phyloP scores from a whole-genome alignment of 1,139 yeast species.

The Nakaseomyces sp. region DNA sequence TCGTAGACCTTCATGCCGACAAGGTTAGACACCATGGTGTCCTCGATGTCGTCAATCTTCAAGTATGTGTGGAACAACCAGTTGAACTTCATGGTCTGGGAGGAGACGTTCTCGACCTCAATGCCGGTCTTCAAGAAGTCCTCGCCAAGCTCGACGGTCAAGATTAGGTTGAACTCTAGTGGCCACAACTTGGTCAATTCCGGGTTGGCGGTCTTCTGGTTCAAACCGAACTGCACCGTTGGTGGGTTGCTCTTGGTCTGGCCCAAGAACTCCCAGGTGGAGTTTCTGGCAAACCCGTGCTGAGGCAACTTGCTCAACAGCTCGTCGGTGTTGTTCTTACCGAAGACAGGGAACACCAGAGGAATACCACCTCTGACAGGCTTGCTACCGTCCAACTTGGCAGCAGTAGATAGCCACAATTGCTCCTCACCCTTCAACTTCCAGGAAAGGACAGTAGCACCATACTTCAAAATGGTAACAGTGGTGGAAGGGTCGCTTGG shows the following conservation, averaged over 20 bases:
- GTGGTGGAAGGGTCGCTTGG: conserved; percentile 45
- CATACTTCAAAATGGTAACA: conserved; percentile 66
- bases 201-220: conserved; percentile 66
- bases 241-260: conserved; percentile 54
- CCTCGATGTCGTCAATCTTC: conserved; percentile 65
- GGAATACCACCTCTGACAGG: conserved; percentile 98
- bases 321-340: conserved; percentile 47
- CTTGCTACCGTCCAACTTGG: conserved; percentile 79
- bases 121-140: conserved; percentile 57
- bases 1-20: conserved; percentile 65
- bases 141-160: conserved; percentile 50
- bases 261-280: conserved; percentile 88
- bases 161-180: conserved; percentile 67
- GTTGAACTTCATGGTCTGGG: conserved; percentile 63
- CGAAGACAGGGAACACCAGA: conserved; percentile 89
- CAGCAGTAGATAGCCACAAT: conserved; percentile 61
- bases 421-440: conserved; percentile 60
- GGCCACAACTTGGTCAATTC: conserved; percentile 52
- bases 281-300: conserved; percentile 90
- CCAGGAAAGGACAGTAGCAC: conserved; percentile 89
- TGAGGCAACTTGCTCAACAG: conserved; percentile 56
- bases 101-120: conserved; percentile 66
- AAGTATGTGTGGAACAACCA: conserved; percentile 95
- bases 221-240: conserved; percentile 80
- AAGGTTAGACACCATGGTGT: conserved; percentile 66